phyloP scores from a whole-genome alignment of 352 stramenopile species.

The Globisporangium middletonii region DNA sequence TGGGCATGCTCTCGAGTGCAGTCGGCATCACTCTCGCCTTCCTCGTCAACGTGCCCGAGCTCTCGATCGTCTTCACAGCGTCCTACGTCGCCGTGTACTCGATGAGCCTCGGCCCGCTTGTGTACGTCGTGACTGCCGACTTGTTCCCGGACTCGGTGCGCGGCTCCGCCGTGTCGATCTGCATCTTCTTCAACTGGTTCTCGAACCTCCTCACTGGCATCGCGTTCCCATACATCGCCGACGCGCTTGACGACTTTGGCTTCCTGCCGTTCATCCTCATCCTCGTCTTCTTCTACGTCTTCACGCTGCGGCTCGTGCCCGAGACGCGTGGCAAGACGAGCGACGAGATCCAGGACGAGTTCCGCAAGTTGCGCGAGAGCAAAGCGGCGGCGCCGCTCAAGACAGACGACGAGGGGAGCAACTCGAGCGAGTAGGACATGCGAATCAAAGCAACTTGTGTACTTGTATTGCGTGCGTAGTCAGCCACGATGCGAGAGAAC shows the following conservation, averaged over 20 bases:
- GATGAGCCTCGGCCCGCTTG: slow-evolving; percentile 57
- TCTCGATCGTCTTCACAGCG: slow-evolving; percentile 54
- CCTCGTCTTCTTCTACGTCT: slow-evolving; percentile 35
- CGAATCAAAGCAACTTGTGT: no score
- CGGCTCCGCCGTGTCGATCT: slow-evolving; percentile 30
- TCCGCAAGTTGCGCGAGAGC: slow-evolving; percentile 18
- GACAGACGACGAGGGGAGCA: no score
- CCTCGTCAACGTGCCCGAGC: slow-evolving; percentile 10
- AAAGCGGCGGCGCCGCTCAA: no score
- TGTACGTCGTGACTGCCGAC: slow-evolving; percentile 51
- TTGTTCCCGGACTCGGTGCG: slow-evolving; percentile 56
- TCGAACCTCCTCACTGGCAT: slow-evolving; percentile 50
- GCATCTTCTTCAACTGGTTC: slow-evolving; percentile 24
- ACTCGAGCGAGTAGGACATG: no score
- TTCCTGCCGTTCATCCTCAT: slow-evolving; percentile 52
- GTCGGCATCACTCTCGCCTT: slow-evolving; percentile 46
- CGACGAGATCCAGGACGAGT: slow-evolving; percentile 52
- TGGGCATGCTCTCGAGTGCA: slow-evolving; percentile 37
- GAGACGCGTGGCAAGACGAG: slow-evolving; percentile 57
- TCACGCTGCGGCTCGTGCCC: slow-evolving; percentile 38
- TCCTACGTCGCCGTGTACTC: slow-evolving; percentile 57
- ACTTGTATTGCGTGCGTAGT: no score
- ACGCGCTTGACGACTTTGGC: slow-evolving; percentile 28
- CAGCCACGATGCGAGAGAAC: no score
- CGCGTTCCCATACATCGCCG: slow-evolving; percentile 51